Conservation (phyloP, 768 basidiomycete genomes). For the Lentinula lateritia region DNA sequence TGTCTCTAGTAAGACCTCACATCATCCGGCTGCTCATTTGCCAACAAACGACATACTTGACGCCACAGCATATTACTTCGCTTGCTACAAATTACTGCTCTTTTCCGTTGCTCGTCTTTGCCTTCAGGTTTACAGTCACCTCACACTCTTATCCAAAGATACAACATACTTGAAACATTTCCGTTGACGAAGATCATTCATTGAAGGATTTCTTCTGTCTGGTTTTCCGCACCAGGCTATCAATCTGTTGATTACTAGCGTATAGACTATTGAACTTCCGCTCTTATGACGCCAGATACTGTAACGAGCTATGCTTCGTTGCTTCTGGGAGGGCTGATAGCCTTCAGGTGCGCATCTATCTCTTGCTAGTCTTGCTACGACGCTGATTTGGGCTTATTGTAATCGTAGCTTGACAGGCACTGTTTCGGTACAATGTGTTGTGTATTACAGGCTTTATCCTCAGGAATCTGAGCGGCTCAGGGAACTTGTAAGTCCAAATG, state of each 20-base stretch:
- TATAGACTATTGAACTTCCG: not conserved
- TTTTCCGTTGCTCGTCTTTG: not conserved
- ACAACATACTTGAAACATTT: not conserved
- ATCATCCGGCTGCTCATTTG: not conserved
- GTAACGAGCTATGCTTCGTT: constrained; percentile 1
- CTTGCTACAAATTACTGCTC: not conserved
- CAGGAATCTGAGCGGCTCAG: not conserved
- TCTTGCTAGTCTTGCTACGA: not conserved
- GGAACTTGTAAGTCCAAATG: not conserved
- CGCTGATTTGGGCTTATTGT: not conserved
- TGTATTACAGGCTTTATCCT: constrained; percentile 4
- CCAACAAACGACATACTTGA: not conserved
- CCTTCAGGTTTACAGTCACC: too few species aligned
- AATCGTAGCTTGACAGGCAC: not conserved
- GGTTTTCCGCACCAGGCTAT: not conserved
- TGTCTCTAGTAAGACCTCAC: not conserved
- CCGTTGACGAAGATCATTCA: not conserved
- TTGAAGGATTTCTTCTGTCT: not conserved
- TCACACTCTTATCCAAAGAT: too few species aligned
- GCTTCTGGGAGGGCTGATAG: constrained; percentile 2
- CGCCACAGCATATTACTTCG: not conserved
- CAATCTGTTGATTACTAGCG: too few species aligned
- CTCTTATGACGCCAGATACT: not conserved
- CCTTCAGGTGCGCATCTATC: not conserved
- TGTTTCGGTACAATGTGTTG: constrained; percentile 2